Base-by-base conservation (phyloP, 345 rosid genomes). In the thale cress (Arabidopsis thaliana) region DNA sequence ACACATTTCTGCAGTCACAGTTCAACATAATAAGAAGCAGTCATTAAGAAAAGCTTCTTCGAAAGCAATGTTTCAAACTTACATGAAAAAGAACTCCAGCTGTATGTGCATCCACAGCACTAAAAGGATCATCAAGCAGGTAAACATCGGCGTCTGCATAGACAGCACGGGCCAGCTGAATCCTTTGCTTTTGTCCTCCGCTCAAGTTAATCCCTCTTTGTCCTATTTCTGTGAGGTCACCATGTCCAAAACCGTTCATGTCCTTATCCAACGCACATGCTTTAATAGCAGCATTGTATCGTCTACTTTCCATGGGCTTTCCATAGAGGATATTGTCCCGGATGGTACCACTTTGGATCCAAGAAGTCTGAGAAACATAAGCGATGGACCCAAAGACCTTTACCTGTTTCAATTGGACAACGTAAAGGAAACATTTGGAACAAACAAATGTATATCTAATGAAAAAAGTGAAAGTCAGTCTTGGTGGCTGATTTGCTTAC, bases 121-220 rank as follows among this genome's bases (percentile, higher is more conserved):
- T 89, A 59, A 89, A 91, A 61, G 93, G 97, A 41, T 89, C 97
- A 59, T 91, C 96, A 1, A 89, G 93, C 6, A 89, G 88, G 78
- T 89, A 89, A 58, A 88, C 84, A 73, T 89, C 91, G 8, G 91
- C 93, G 37, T 89, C 89, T 0, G 83, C 87, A 40, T 91, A 91
- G 70, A 88, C 84, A 4, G 91, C 97, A 30, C 97, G 85, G 6
- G 93, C 95, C 34, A 91, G 86, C 80, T 89, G 93, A 76, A 91
- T 86, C 75, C 97, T 82, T 78, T 89, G 95, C 73, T 87, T 91
- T 83, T 91, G 97, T 65, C 97, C 97, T 65, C 97, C 95, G n/a
- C 97, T 91, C 91, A 89, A 75, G 83, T 91, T 89, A 72, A 91
- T 82, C 46, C 95, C 95, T 81, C 97, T 82, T 76, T 91, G 91